phyloP scores from a whole-genome alignment of 306 rosid species.

The Medicago lupulina region DNA sequence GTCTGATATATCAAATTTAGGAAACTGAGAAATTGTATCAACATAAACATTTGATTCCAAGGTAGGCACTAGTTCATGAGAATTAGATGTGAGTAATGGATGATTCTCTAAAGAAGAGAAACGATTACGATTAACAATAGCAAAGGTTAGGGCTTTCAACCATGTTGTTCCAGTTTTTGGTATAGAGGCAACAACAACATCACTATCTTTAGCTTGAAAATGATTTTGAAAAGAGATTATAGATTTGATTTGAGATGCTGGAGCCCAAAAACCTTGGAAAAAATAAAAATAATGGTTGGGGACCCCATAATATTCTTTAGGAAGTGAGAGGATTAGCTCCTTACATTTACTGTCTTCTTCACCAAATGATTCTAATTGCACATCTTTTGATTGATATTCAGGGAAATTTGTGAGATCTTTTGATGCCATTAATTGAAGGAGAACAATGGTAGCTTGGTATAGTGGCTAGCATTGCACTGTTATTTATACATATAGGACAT shows the following conservation, averaged over 20 bases:
- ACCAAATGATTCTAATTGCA: too few relatives aligned
- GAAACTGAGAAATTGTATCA: slow-evolving; percentile 5
- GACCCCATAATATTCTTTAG: background rate
- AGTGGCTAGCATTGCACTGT: too few relatives aligned
- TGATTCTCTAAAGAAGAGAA: slow-evolving; percentile 35
- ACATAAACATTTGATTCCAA: slow-evolving; percentile 51
- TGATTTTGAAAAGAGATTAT: slow-evolving; percentile 41
- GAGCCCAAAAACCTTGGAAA: slow-evolving; percentile 61
- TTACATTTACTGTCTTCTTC: background rate
- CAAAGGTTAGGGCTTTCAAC: slow-evolving; percentile 61
- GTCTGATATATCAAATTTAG: background rate
- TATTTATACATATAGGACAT: too few relatives aligned
- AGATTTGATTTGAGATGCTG: slow-evolving; percentile 40
- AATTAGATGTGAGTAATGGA: slow-evolving; percentile 56
- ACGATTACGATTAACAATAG: slow-evolving; percentile 43
- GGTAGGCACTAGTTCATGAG: slow-evolving; percentile 61
- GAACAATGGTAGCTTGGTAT: too few relatives aligned
- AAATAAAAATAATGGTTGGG: background rate
- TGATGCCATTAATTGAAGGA: too few relatives aligned
- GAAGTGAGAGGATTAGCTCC: background rate
- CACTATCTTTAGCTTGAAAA: slow-evolving; percentile 53
- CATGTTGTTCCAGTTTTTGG: slow-evolving; percentile 76
- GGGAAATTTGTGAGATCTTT: too few relatives aligned
- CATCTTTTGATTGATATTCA: too few relatives aligned
- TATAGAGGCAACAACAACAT: slow-evolving; percentile 46